Percentiles rank a stretch among this genome's conserved stretches.
These are phyloP conservation scores for Acanthamoeba royreba DNA, from an alignment of 208 protist genomes.

Conservation along the genomic window DNA sequence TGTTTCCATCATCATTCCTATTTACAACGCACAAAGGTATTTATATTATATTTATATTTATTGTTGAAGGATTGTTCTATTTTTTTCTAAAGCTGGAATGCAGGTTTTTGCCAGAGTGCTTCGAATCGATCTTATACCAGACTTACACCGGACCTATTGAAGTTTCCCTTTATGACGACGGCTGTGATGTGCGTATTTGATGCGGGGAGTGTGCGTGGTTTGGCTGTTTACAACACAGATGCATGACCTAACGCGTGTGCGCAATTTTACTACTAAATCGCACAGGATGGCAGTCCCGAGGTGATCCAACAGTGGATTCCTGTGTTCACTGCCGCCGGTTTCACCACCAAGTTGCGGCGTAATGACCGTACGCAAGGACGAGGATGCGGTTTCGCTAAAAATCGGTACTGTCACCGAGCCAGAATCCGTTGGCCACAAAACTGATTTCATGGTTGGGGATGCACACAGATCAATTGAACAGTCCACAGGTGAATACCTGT, in stretches of 20 bases:
- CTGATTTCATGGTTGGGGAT: neutral
- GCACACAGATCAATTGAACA: neutral
- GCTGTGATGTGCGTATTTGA: slow-evolving; percentile 27
- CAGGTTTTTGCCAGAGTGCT: slow-evolving; percentile 34
- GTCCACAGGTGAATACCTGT: slow-evolving; percentile 18
- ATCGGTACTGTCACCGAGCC: too few relatives aligned
- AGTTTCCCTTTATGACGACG: slow-evolving; percentile 40
- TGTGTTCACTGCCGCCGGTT: neutral
- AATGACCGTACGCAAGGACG: neutral
- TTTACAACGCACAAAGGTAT: slow-evolving; percentile 37
- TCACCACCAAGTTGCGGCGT: neutral
- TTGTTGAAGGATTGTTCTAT: too few relatives aligned
- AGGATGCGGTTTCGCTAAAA: slow-evolving; percentile 24
- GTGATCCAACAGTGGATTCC: slow-evolving; percentile 32
- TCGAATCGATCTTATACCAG: neutral
- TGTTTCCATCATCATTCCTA: slow-evolving; percentile 18
- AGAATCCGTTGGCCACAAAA: neutral
- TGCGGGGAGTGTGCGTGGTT: too few relatives aligned
- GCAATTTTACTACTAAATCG: neutral
- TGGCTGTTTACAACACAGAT: too few relatives aligned
- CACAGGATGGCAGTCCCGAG: neutral
- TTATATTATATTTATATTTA: too few relatives aligned
- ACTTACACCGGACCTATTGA: slow-evolving; percentile 35
- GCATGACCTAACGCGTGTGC: neutral
- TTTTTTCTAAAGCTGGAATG: neutral